Evolutionary conservation across 208 protist species (phyloP).

Genomic region (Porcisia deanei): DNA sequence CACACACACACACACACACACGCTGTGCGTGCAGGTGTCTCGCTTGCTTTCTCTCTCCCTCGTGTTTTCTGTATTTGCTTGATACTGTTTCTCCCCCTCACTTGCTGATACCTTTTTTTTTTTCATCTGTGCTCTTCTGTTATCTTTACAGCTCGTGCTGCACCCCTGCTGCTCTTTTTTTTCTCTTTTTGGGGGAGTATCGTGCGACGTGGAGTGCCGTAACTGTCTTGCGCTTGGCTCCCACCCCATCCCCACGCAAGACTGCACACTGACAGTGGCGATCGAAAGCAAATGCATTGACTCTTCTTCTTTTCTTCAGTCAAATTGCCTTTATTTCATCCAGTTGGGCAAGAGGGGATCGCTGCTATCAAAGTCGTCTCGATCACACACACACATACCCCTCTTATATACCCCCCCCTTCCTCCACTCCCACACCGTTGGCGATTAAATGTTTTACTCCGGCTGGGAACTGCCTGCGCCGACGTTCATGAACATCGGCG

Average conservation of each 20-base stretch:
- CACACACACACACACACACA: neutral
- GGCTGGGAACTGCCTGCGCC: constrained; percentile 57
- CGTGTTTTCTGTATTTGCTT: no score
- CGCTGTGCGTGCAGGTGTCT: no score
- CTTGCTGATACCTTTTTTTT: no score
- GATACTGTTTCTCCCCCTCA: no score
- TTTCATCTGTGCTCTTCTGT: no score
- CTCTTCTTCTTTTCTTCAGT: no score
- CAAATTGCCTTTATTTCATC: no score
- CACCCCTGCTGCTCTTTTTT: neutral
- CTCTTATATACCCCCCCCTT: neutral
- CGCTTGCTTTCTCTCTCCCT: no score
- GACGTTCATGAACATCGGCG: constrained; percentile 32
- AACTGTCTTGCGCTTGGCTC: neutral
- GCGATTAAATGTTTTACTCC: constrained; percentile 63
- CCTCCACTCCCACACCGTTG: neutral
- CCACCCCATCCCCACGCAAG: neutral
- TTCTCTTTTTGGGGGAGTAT: neutral
- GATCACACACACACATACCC: neutral
- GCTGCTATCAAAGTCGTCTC: neutral
- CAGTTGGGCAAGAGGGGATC: no score
- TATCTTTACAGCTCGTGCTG: neutral
- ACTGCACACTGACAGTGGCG: neutral
- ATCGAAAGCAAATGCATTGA: no score
- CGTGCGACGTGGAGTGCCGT: neutral